Evolutionary conservation across 768 basidiomycete genomes (phyloP), one percentile per base, ranked within the genome.

Genomic region (Pluteus cervinus): DNA sequence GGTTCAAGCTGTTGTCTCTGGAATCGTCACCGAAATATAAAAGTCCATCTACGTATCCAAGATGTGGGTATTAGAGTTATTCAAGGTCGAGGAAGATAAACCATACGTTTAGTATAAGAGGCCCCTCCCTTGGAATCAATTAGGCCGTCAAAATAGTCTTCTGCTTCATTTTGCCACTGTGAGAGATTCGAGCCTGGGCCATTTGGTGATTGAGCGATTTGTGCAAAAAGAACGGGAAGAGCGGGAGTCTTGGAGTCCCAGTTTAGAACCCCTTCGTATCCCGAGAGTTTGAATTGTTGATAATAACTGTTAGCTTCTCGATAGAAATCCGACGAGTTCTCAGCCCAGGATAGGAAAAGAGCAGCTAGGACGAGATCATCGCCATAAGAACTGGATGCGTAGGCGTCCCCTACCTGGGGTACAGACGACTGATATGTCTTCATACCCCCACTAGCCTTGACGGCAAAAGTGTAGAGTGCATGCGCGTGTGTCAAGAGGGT

Each of bases 211-310:
- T 76, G 66, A 2, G 79, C 75, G 18, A 88, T 66, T 49, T 94
- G 87, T 1, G 82, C 71, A 42, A 82, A 86, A 5, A 94, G 60
- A 14, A 93, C 73, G 28, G 77, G 72, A 0, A 89, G 51, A 2
- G 81, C 92, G 1, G 88, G 83, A 1, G 73, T 76, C 56, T 87
- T 85, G 3, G 76, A 74, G 53, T 92, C 92, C 92, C 92, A 97
- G 54, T 92, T 92, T 60, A 91, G 86, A 4, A 84, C 78, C 2
- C 65, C 59, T 30, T 79, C 60, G 23, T 69, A 61, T 1, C 66
- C 65, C 2, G 59, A 56, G 0, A 93, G 65, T 16, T 66, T 55
- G 51, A 75, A 85, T 22, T 73, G 60, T 7, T 60, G 50, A 55
- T 79, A 90, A 51, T 75, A 76, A 5, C 61, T 54, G 51, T 76